Evolutionary conservation across 495 filamentous ascomycete species (phyloP).

Genomic region (Neurospora sp.): DNA sequence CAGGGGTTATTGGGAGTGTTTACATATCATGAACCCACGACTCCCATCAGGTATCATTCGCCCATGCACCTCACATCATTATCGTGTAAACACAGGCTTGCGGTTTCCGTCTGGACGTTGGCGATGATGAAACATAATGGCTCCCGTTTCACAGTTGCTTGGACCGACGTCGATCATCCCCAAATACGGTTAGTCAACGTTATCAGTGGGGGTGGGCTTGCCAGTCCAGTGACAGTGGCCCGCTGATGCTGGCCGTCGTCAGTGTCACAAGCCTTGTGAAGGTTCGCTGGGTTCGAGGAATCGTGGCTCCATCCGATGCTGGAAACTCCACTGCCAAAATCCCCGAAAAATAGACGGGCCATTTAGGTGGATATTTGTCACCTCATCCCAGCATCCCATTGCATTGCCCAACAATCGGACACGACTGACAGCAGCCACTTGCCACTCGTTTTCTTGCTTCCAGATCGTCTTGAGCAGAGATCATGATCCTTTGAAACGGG

Average conservation of each 20-base stretch:
- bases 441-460: not conserved
- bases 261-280: not conserved
- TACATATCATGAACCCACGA: not conserved
- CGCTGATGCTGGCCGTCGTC: not conserved
- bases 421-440: not conserved
- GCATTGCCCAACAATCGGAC: not conserved
- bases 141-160: not conserved
- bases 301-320: not conserved
- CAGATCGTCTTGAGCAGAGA: not conserved
- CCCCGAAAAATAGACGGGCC: not conserved
- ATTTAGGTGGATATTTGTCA: not conserved
- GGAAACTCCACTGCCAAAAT: not conserved
- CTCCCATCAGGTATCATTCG: not conserved
- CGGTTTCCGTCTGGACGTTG: not conserved
- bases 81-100: not conserved
- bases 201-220: not conserved
- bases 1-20: not conserved
- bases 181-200: not conserved
- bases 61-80: not conserved
- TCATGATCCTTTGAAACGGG: not conserved
- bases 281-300: not conserved
- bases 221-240: not conserved
- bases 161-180: not conserved
- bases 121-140: not conserved
- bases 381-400: not conserved